Base-by-base conservation (phyloP, 768 basidiomycete species). In the Tulasnella sp. region DNA sequence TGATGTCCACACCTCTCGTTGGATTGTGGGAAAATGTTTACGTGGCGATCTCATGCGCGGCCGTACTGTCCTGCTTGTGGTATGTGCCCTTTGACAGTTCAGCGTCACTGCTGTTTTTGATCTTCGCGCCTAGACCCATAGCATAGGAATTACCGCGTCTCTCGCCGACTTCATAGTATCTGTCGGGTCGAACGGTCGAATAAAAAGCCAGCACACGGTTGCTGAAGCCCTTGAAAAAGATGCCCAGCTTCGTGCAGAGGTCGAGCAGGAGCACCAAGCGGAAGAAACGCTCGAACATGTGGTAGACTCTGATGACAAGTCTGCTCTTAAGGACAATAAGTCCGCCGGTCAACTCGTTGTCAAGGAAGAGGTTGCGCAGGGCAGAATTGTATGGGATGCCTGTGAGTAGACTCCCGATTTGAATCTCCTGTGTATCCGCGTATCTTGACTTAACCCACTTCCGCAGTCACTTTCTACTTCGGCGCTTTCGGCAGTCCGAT, bases 331-430 rank as follows among this genome's bases (percentile, higher is more conserved):
- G 57, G 59, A 41, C 27, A 10, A 9, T 3, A 63, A 63, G 11
- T 69, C 70, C 45, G 74, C 75, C 48, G 81, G 82, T 2, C 83
- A 83, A 65, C 73, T 85, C 19, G 76, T 84, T 48, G 69, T 82
- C 5, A 77, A 76, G 0, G 84, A 86, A 66, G 84, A 85, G 65
- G 74, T 84, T 46, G 76, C 73, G 4, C 73, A 76, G 53, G 83
- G 83, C 0, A 79, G 78, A 60, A 76, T 85, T 27, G 76, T 77
- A 45, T 79, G 78, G 76, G 59, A 70, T 34, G 71, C 78, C 45
- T 62, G 73, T 70, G 59, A 64, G 72, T 68, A 1, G 34, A 38
- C 34, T 15, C 15, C 25, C 12, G 17, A 38, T 15, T 5, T 5
- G 34, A 15, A 38, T 15, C 34, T 1, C 21, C 34, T 21, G 3